Base-by-base conservation (phyloP, 2,329 filamentous ascomycete species). In the Alternaria longipes region DNA sequence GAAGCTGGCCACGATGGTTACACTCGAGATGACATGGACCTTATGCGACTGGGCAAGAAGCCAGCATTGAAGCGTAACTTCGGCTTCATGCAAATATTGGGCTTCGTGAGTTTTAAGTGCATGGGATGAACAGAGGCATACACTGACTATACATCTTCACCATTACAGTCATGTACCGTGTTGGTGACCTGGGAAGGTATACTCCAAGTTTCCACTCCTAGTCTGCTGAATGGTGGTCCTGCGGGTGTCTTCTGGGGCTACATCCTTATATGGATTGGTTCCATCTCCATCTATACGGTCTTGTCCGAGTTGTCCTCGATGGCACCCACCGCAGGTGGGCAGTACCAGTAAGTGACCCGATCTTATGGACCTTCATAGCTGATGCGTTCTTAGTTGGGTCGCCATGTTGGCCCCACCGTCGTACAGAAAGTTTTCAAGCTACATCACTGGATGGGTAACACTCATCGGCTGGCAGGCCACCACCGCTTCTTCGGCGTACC, bases 401-500 rank as follows among this genome's bases (percentile, higher is more conserved):
- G 54, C 63, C 2, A 56, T 66, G 20, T 74, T 86, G n/a, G 82
- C 84, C 3, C 85, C 85, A 4, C 79, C 59, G 30, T 55, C 38
- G 5, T 56, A 22, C 22, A 56, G 56, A 16, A 64, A 58, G 16
- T 66, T 68, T 44, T 30, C 65, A 0, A 63, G 58, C 32, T 68
- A 62, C 40, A 42, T 59, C 44, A 59, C 54, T 2, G 66, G 65
- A 22, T 69, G 65, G 63, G 44, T 69, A 6, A 53, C 55, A n/a
- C 20, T 59, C 5, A 56, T 65, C 6, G 67, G 53, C n/a, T 69
- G 67, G 67, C 63, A 66, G 38, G 64, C 64, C 4, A 59, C 41
- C 3, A 32, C 40, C 11, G 62, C 66, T 8, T 46, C 50, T 4
- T 58, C 54, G 0, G 59, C 59, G 0, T 65, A 46, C 22, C 41